Evolutionary conservation across 192 early-diverging fungal species (phyloP), one percentile per base, ranked within the genome.

Genomic region (Coemansia sp.): DNA sequence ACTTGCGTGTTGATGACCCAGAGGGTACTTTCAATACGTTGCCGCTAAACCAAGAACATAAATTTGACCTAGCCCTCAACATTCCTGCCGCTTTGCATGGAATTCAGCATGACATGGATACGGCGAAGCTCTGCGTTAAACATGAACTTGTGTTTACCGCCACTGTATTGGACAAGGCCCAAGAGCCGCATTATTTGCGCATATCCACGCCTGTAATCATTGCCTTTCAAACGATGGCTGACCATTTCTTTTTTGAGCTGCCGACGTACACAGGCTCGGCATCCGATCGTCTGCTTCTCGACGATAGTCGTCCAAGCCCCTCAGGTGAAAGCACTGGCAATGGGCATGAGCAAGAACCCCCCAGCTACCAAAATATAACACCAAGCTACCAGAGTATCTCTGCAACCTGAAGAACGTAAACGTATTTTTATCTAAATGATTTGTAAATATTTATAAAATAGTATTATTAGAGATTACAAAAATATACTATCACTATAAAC

Each of bases 61-160:
- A 45, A 53, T 53, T 66, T 25, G 50, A 65, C 32, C 26, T 73
- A 41, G 15, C 22, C 9, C 45, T 73, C 32, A 30, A 32, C 15
- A 44, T 73, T 24, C 70, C 64, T 9, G 50, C 32, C 42, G 50
- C 64, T 22, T 54, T 61, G 9, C 15, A 46, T 29, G 50, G 50
- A 10, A 30, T 66, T 15, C 70, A 73, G 47, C 62, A 66, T 36
- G 54, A 64, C 27, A 62, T 58, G 63, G 38, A 73, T 24, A 60
- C 63, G 0, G 24, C 58, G 2, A 40, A 35, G 3, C 8, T 73
- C 5, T 33, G 46, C 46, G 39, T 73, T 20, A 42, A 41, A n/a
- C 70, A 73, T 27, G 70, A 73, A 23, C 50, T 73, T n/a, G 59
- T 60, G 24, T 44, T 73, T 36, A 50, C 42, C 2, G 70, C 63